Percentiles rank a stretch among this genome's conserved stretches.
phyloP scores from a whole-genome alignment of 2,329 filamentous ascomycete species.

The Colletotrichum lentis region DNA sequence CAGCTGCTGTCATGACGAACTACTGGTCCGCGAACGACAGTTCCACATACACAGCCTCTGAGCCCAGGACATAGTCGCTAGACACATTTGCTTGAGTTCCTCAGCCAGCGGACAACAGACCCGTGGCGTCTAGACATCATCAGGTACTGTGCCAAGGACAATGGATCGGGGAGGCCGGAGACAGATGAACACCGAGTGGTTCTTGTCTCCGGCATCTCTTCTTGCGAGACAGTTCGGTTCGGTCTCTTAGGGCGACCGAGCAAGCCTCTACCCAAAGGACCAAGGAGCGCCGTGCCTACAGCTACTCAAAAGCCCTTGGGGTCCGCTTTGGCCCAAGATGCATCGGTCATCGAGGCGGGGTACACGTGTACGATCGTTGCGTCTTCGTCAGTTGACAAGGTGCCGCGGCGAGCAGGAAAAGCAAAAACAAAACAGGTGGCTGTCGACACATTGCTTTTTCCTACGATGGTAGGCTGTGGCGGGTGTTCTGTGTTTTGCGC shows the following conservation, averaged over 20 bases:
- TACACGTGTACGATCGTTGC: constrained; percentile 11
- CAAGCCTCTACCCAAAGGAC: neutral
- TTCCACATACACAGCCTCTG: neutral
- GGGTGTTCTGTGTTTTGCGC: constrained; percentile 26
- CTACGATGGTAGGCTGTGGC: constrained; percentile 1
- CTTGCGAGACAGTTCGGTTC: neutral
- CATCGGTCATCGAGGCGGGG: constrained; percentile 7
- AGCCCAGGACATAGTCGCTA: neutral
- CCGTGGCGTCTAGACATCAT: neutral
- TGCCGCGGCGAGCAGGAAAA: constrained; percentile 10
- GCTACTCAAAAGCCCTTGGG: constrained; percentile 9
- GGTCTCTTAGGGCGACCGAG: constrained; percentile 1
- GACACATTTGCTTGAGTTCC: neutral
- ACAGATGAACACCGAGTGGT: neutral
- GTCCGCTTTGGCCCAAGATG: constrained; percentile 5
- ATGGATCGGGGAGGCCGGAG: neutral
- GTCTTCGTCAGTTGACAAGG: constrained; percentile 18
- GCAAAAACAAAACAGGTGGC: constrained; percentile 19
- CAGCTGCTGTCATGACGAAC: constrained; percentile 9
- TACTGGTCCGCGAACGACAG: constrained; percentile 5
- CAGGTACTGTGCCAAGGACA: neutral
- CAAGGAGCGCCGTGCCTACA: constrained; percentile 7
- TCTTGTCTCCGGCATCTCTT: neutral
- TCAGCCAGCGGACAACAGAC: neutral
- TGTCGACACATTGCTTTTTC: constrained; percentile 24